Base-by-base conservation (phyloP, 2,329 filamentous ascomycete species). In the Colletotrichum lentis region DNA sequence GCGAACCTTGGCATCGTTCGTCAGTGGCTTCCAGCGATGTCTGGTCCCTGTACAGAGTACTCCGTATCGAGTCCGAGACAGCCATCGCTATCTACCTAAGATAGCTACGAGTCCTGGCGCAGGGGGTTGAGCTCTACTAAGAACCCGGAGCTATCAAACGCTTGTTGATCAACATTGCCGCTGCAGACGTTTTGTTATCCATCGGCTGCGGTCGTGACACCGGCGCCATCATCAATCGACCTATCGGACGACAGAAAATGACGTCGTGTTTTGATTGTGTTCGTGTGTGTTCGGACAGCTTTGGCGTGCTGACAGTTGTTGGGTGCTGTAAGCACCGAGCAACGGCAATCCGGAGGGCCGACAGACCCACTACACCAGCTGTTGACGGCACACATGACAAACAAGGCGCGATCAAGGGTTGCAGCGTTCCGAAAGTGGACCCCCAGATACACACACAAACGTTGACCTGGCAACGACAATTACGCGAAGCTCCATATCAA, bases 401-500 rank as follows among this genome's bases (percentile, higher is more conserved):
- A 14, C 11, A 39, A 43, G 22, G 14, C 55, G 41, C 44, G 62
- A 62, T 37, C 55, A 57, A 65, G 65, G 62, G 65, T 55, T 65
- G 49, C 55, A 60, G 65, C 65, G 65, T 20, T 65, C 65, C 62
- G 55, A 68, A 12, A 35, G 65, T 60, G 55, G 65, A 11, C 0
- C 49, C 6, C 12, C 6, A 31, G 27, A 10, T 8, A 31, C 27
- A 8, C 35, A 5, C 46, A 39, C 6, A 24, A n/a, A 2, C 2
- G 67, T 69, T 69, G 67, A 31, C 63, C 64, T 67, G 58, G 56
- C 67, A 69, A 69, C 63, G 39, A 39, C 20, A 57, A 47, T 62
- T 67, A 69, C 67, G 67, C 67, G 67, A 69, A 69, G 67, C 57
- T 67, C 52, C 67, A 67, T 67, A 67, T 69, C 67, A 69, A 69